Conservation (phyloP, 805 yeast species). For the Kuraishia piskuri region DNA sequence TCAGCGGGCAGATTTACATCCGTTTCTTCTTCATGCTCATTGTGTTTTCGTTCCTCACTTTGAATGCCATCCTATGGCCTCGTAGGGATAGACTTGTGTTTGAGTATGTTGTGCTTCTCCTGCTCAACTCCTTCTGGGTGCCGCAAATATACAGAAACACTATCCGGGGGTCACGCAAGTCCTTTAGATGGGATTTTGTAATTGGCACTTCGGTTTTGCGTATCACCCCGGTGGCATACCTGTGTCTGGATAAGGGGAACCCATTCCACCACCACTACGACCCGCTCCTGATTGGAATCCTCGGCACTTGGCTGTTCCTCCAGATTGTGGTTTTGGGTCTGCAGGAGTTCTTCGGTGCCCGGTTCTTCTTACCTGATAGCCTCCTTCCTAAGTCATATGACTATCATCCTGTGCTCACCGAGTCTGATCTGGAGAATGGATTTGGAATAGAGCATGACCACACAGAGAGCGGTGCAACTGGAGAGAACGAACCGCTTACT, state of each 20-base stretch:
- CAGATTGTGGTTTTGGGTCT: conserved; percentile 52
- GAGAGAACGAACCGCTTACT: conserved; percentile 17
- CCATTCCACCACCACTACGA: conserved; percentile 68
- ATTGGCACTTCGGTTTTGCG: conserved; percentile 58
- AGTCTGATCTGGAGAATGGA: conserved; percentile 54
- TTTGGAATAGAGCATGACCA: conserved; percentile 43
- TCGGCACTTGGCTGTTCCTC: conserved; percentile 46
- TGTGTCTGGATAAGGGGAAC: conserved; percentile 43
- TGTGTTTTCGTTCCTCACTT: conserved; percentile 44
- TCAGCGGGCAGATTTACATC: conserved; percentile 49
- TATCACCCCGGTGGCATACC: conserved; percentile 55
- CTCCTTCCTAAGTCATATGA: conserved; percentile 77
- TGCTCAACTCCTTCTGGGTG: conserved; percentile 70
- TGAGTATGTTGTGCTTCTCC: conserved; percentile 45
- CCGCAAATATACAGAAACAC: conserved; percentile 83
- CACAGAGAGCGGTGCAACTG: conserved; percentile 10
- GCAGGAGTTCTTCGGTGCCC: conserved; percentile 67
- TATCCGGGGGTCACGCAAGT: conserved; percentile 55
- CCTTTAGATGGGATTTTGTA: conserved; percentile 71
- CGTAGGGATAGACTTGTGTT: conserved; percentile 39
- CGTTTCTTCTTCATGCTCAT: conserved; percentile 46
- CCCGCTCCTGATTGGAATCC: conserved; percentile 33
- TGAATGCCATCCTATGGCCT: conserved; percentile 61
- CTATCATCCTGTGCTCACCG: conserved; percentile 62
- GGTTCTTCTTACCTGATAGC: conserved; percentile 73